Evolutionary conservation across 2,329 filamentous ascomycete genomes (phyloP), one percentile per base, ranked within the genome.

Genomic region (Penicillium sp.): DNA sequence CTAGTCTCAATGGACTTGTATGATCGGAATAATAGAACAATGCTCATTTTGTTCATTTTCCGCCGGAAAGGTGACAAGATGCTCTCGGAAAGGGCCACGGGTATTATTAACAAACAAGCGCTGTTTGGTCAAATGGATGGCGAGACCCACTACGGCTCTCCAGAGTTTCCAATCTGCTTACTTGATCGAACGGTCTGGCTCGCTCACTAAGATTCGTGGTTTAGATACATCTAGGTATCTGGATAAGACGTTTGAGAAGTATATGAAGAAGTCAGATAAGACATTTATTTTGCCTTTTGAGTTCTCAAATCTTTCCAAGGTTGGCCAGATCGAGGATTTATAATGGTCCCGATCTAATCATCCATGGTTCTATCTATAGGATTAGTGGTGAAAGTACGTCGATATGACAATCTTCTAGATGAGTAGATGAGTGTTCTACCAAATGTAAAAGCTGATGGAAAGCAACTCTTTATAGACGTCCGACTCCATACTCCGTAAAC

Each of bases 71-170:
- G 18, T 9, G 11, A 13, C 2, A 13, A 6, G 32, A 16, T 11
- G 35, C 16, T n/a, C 16, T 30, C 14, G 32, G 41, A 46, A 13
- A 26, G 2, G 23, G n/a, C 32, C 32, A 34, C 32, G 32, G 32
- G 32, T 34, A 50, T 67, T 67, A 68, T 57, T 61, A 68, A 69
- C 65, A 59, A 41, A 27, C 44, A 55, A 35, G 29, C 45, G 47
- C 50, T 66, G 54, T 57, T 63, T 67, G 65, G 66, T 44, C 23
- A 27, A n/a, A 62, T 67, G 64, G 66, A 38, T 19, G 27, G n/a
- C 32, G 10, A 0, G 36, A 44, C 47, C 47, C 50, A 56, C 58
- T 47, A 40, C 29, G 47, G 27, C 32, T 29, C 47, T 36, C 23
- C 32, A 10, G 14, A 9, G 30, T 4, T 40, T 47, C 51, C 53